These are phyloP conservation scores for Dicorynia guianensis DNA, from an alignment of 306 rosid genomes.

Conservation along the genomic window DNA sequence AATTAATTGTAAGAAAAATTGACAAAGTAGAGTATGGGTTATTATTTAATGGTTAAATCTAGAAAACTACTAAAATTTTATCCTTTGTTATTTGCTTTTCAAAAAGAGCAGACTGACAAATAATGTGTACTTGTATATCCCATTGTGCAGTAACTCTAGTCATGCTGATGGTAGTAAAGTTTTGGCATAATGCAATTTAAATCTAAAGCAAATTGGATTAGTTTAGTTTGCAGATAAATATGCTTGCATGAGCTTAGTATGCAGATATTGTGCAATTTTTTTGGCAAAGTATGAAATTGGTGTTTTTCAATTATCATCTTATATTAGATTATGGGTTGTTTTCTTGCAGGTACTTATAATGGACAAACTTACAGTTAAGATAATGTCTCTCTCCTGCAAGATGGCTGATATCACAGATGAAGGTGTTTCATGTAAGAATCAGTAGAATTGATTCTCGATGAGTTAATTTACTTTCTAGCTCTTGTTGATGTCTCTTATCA, in stretches of 20 bases:
- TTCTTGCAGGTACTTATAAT: conserved; percentile 82
- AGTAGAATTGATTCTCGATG: conserved; percentile 6
- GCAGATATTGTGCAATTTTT: background rate
- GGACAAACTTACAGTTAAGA: conserved; percentile 94
- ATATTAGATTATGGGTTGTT: conserved; percentile 39
- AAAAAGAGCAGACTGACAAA: background rate
- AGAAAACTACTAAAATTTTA: conserved; percentile 23
- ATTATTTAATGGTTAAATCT: background rate
- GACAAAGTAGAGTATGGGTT: too few relatives aligned
- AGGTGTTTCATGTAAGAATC: conserved; percentile 93
- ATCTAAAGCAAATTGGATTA: background rate
- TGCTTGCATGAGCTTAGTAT: background rate
- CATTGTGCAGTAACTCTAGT: background rate
- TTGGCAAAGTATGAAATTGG: background rate
- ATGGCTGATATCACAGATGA: conserved; percentile 98
- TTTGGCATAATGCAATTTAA: background rate
- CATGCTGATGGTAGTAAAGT: background rate
- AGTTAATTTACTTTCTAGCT: background rate
- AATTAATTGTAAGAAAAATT: too few relatives aligned
- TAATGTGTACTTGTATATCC: too few relatives aligned
- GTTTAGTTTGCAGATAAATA: too few relatives aligned
- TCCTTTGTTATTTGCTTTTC: background rate
- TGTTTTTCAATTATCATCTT: conserved; percentile 10
- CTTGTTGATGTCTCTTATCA: background rate
- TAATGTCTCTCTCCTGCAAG: conserved; percentile 95